Evolutionary conservation across 768 basidiomycete species (phyloP).

Genomic region (Kondoa malvinella): DNA sequence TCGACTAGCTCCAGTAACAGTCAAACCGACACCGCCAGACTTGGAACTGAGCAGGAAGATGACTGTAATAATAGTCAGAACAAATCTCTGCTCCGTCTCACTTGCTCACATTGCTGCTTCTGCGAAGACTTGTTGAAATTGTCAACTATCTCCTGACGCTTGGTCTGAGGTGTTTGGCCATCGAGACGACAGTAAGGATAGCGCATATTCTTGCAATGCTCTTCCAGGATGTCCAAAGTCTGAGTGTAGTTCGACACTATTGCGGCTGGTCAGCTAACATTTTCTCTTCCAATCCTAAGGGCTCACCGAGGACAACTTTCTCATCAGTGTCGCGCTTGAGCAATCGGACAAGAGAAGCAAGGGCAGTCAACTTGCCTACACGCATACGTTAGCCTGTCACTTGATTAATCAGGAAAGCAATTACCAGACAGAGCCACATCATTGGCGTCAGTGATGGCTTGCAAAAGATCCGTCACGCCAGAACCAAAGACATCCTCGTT

Average conservation of each 20-base stretch:
- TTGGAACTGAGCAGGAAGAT: conserved; percentile 86
- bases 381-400: not conserved
- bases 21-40: conserved; percentile 86
- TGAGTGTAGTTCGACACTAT: conserved; percentile 75
- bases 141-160: conserved; percentile 74
- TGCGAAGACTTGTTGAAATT: conserved; percentile 65
- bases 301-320: conserved; percentile 57
- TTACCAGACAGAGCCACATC: conserved; percentile 68
- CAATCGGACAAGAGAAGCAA: conserved; percentile 47
- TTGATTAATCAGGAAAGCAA: conserved; percentile 17
- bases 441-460: conserved; percentile 20
- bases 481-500: conserved; percentile 15
- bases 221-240: conserved; percentile 79
- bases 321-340: conserved; percentile 59
- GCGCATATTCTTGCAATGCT: conserved; percentile 54
- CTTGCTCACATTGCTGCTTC: conserved; percentile 48
- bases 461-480: conserved; percentile 27
- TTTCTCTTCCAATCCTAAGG: not conserved
- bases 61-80: conserved; percentile 37
- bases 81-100: conserved; percentile 6
- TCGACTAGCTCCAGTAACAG: conserved; percentile 76
- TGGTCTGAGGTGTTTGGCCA: conserved; percentile 37
- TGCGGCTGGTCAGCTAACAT: not conserved
- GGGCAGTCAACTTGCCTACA: conserved; percentile 55
- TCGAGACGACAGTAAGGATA: conserved; percentile 76